Percentiles rank a stretch among this genome's conserved stretches.
phyloP scores from a whole-genome alignment of 208 protist species.

The Blastocrithidia nonstop region DNA sequence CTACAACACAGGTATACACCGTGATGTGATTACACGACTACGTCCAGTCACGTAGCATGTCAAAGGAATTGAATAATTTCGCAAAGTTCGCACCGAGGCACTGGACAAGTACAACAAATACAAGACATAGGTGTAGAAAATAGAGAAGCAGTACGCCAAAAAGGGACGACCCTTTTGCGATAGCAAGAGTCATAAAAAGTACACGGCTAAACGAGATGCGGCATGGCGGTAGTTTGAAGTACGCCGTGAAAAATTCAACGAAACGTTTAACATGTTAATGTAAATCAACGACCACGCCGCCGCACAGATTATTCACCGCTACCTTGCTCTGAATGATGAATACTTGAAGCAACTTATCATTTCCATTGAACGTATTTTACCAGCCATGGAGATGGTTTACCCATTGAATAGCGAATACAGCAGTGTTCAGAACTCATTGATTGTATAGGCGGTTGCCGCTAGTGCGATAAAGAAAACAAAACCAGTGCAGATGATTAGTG shows the following conservation, averaged over 20 bases:
- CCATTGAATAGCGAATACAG: conserved; percentile 46
- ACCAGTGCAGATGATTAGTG: background rate
- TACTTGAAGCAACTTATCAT: conserved; percentile 30
- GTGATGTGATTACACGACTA: conserved; percentile 35
- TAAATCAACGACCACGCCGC: conserved; percentile 53
- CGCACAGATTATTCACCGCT: conserved; percentile 46
- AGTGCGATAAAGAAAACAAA: conserved; percentile 3
- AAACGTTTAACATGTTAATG: conserved; percentile 33
- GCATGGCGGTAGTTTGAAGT: conserved; percentile 17
- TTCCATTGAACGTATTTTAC: conserved; percentile 27
- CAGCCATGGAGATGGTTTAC: conserved; percentile 33
- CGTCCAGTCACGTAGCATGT: conserved; percentile 34
- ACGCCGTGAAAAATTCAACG: conserved; percentile 24
- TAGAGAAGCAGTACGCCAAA: conserved; percentile 36
- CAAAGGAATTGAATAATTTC: conserved; percentile 12
- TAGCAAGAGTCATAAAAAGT: conserved; percentile 39
- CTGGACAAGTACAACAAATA: conserved; percentile 25
- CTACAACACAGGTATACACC: conserved; percentile 47
- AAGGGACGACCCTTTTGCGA: conserved; percentile 49
- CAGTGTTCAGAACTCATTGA: conserved; percentile 27
- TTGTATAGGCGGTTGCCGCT: conserved; percentile 26
- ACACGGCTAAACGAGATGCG: conserved; percentile 25
- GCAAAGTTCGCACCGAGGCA: conserved; percentile 14
- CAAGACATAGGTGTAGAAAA: conserved; percentile 39
- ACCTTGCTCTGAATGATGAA: conserved; percentile 34